phyloP scores from a whole-genome alignment of 108 stramenopile genomes.

The Conticribra guillardii region DNA sequence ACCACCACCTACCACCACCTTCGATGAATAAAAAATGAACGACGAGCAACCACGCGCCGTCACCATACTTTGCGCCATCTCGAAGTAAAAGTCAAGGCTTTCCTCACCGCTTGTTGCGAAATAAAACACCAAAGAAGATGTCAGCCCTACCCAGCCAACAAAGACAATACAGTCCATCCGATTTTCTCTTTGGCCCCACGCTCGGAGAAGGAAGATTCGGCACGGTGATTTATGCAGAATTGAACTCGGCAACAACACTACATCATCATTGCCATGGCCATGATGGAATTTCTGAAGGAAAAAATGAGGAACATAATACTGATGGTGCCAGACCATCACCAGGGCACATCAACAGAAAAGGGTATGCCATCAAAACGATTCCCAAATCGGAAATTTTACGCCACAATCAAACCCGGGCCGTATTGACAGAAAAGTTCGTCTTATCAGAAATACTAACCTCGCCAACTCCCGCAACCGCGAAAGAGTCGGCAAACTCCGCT shows the following conservation, averaged over 20 bases:
- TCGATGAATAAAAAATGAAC: too few species aligned
- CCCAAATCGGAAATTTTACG: constrained; percentile 35
- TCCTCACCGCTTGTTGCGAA: too few species aligned
- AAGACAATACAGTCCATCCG: constrained; percentile 1
- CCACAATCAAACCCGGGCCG: constrained; percentile 27
- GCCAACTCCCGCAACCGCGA: too few species aligned
- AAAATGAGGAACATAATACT: too few species aligned
- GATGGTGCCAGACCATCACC: too few species aligned
- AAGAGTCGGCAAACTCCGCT: not conserved
- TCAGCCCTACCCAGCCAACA: not conserved
- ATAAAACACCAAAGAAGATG: not conserved
- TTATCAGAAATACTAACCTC: constrained; percentile 18
- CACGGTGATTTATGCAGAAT: constrained; percentile 46
- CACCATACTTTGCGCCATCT: too few species aligned
- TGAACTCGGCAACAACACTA: constrained; percentile 4
- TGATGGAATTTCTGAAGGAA: too few species aligned
- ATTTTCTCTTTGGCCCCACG: constrained; percentile 42
- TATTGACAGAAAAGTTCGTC: constrained; percentile 30
- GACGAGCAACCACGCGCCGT: too few species aligned
- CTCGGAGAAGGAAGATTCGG: constrained; percentile 52
- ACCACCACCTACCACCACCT: too few species aligned
- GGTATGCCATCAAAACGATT: constrained; percentile 45
- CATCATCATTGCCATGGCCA: too few species aligned
- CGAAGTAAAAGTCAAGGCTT: too few species aligned
- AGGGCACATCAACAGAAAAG: too few species aligned